Evolutionary conservation across 805 yeast species (phyloP).

Genomic region (Maudiozyma barnettii): DNA sequence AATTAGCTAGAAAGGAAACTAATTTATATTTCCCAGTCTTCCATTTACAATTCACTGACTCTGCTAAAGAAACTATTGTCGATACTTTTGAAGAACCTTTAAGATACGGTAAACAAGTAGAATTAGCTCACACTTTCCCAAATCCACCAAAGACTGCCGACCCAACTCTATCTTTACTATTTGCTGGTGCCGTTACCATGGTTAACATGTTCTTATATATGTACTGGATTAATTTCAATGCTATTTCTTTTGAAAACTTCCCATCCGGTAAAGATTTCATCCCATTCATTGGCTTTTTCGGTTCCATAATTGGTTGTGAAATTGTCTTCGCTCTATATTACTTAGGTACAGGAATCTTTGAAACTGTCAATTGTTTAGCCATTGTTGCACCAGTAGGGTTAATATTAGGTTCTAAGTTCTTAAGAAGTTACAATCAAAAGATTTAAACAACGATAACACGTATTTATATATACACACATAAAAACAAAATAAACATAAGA

Average conservation of each 20-base stretch:
- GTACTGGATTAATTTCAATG: constrained; percentile 33
- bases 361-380: constrained; percentile 18
- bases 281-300: constrained; percentile 17
- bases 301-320: constrained; percentile 25
- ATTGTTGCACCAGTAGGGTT: constrained; percentile 46
- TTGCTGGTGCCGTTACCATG: constrained; percentile 36
- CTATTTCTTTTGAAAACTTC: constrained; percentile 19
- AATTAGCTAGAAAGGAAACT: background rate
- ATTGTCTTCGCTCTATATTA: constrained; percentile 23
- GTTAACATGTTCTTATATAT: constrained; percentile 37
- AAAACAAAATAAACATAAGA: background rate
- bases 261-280: constrained; percentile 19
- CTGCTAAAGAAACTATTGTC: background rate
- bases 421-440: constrained; percentile 31
- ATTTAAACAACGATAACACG: constrained; percentile 1
- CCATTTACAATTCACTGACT: constrained; percentile 9
- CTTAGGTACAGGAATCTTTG: constrained; percentile 26
- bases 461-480: background rate
- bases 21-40: constrained; percentile 15
- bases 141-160: constrained; percentile 44
- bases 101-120: constrained; percentile 42
- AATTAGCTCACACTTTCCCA: constrained; percentile 55
- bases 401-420: constrained; percentile 56
- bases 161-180: constrained; percentile 41
- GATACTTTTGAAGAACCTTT: constrained; percentile 11